Evolutionary conservation across 106 monocot genomes (phyloP).

Genomic region (Xerophyta viscosa): DNA sequence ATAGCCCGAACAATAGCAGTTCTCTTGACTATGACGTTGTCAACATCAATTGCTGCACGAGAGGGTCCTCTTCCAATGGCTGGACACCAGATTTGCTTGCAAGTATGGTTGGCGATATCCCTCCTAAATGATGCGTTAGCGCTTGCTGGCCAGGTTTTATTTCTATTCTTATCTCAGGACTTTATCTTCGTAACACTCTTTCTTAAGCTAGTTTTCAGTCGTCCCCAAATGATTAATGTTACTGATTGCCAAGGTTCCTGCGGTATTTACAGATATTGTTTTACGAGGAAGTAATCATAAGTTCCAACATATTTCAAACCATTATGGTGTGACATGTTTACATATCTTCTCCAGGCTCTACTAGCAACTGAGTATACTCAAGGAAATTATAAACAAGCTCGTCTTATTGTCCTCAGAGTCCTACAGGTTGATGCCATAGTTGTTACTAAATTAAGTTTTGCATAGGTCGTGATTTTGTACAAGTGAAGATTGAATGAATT

Average conservation of each 20-base stretch:
- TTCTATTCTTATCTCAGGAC: background rate
- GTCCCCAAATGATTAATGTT: too few species aligned
- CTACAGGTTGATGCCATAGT: conserved; percentile 44
- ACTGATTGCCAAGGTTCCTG: too few species aligned
- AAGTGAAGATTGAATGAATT: too few species aligned
- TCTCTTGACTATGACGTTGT: conserved; percentile 68
- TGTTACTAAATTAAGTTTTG: too few species aligned
- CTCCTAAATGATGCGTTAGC: conserved; percentile 96
- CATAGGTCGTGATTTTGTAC: too few species aligned
- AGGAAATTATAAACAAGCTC: conserved; percentile 64
- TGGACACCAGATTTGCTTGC: conserved; percentile 85
- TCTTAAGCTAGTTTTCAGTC: background rate
- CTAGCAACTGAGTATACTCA: conserved; percentile 71
- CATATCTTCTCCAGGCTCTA: conserved; percentile 52
- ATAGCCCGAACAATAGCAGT: conserved; percentile 77
- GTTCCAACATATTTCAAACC: background rate
- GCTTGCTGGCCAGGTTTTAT: conserved; percentile 83
- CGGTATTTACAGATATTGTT: too few species aligned
- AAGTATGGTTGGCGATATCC: conserved; percentile 89
- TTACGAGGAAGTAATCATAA: background rate
- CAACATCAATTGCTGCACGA: conserved; percentile 82
- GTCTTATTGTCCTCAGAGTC: conserved; percentile 39
- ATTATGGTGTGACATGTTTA: background rate
- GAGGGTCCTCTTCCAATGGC: conserved; percentile 86
- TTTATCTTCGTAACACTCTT: too few species aligned